Percentiles rank a stretch among this genome's conserved stretches.
phyloP scores from a whole-genome alignment of 2,329 filamentous ascomycete genomes.

The Colletotrichum sp. region DNA sequence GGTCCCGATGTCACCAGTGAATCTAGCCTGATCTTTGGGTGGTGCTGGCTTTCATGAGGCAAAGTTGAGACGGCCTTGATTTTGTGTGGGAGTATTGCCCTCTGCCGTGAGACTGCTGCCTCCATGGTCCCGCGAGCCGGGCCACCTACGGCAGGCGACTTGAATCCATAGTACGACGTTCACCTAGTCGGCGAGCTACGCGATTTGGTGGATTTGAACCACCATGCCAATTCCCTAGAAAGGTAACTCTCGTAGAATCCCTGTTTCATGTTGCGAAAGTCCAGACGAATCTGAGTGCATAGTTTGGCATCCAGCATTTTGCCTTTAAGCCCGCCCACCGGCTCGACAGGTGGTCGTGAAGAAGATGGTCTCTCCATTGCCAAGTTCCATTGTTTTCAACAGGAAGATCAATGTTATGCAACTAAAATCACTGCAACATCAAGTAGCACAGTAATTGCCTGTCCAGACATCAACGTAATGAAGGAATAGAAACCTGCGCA shows the following conservation, averaged over 20 bases:
- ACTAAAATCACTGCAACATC: rapidly evolving
- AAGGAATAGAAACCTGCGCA: not conserved
- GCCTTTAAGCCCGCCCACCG: not conserved
- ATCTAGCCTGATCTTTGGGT: not conserved
- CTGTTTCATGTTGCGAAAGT: not conserved
- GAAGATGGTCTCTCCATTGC: not conserved
- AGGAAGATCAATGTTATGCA: not conserved
- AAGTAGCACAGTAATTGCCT: not conserved
- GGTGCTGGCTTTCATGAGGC: constrained; percentile 3
- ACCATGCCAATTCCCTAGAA: not conserved
- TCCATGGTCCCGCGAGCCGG: not conserved
- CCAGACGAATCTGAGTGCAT: not conserved
- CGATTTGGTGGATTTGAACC: not conserved
- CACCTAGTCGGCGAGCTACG: not conserved
- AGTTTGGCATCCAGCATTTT: not conserved
- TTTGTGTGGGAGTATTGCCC: not conserved
- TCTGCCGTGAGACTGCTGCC: not conserved
- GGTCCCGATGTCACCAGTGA: not conserved
- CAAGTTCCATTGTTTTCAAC: not conserved
- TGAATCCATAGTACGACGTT: not conserved
- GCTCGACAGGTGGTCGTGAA: not conserved
- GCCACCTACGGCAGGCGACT: not conserved
- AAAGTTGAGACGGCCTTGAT: constrained; percentile 15
- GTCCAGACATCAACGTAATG: not conserved
- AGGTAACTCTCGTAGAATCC: not conserved